Conservation (phyloP, 306 rosid species). For the Potentilla sterilis region DNA sequence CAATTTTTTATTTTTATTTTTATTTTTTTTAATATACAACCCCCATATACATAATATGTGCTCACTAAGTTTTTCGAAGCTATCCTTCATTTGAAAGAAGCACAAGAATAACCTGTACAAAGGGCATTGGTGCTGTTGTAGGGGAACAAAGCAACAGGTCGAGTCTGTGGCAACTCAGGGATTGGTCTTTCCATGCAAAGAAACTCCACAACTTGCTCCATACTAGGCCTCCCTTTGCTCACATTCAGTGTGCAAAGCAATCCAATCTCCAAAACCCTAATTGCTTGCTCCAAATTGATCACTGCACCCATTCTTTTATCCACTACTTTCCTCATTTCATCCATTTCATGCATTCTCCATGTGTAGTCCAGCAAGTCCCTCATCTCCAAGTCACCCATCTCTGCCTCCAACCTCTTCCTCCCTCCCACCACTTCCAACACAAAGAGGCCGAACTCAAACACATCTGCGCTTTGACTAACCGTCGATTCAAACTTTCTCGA, state of each 20-base stretch:
- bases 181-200: slow-evolving; percentile 46
- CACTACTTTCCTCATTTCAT: slow-evolving; percentile 48
- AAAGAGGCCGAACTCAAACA: slow-evolving; percentile 69
- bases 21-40: too few relatives aligned
- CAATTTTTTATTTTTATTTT: too few relatives aligned
- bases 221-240: slow-evolving; percentile 62
- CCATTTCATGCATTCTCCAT: slow-evolving; percentile 60
- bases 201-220: slow-evolving; percentile 68
- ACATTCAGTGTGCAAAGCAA: slow-evolving; percentile 74
- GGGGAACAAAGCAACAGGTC: slow-evolving; percentile 68
- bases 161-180: slow-evolving; percentile 62
- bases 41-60: background rate
- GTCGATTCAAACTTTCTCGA: slow-evolving; percentile 56
- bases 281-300: slow-evolving; percentile 63
- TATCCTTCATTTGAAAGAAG: slow-evolving; percentile 40
- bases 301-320: slow-evolving; percentile 65
- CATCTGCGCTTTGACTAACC: slow-evolving; percentile 58
- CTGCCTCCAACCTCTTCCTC: slow-evolving; percentile 41
- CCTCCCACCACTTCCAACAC: slow-evolving; percentile 79
- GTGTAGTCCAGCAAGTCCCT: slow-evolving; percentile 59
- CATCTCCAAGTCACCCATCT: slow-evolving; percentile 30
- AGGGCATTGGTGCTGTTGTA: slow-evolving; percentile 60
- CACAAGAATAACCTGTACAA: slow-evolving; percentile 63
- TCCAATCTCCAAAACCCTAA: slow-evolving; percentile 55
- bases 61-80: background rate